Base-by-base conservation (phyloP, 2,329 filamentous ascomycete species). In the Penicillium sp. region DNA sequence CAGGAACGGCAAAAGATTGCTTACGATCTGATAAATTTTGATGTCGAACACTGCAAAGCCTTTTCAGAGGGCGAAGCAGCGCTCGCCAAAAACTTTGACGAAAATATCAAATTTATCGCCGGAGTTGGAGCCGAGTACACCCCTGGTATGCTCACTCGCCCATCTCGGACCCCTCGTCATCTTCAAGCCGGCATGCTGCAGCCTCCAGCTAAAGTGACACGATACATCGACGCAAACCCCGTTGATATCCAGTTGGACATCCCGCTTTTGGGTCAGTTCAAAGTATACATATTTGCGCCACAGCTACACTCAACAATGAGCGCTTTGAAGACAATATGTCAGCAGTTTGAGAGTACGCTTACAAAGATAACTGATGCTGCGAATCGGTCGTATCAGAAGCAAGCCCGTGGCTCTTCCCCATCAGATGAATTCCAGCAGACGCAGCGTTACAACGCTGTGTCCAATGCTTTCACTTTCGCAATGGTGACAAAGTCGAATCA, bases 161-260 rank as follows among this genome's bases (percentile, higher is more conserved):
- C 14, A 61, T 44, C 45, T 32, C 24, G 21, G 10, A 34, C 22
- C 42, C 13, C 9, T 10, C 43, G 83, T 4, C 59, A 71, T 69
- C 65, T 82, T 0, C 71, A 65, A 24, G 71, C 76, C 0, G 77
- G 77, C 0, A 63, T 68, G 5, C 66, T 84, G 21, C 77, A 89
- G 24, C 82, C 86, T 3, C 89, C 89, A 2, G 86, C 86, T 39
- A 88, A 85, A 71, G 88, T 87, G 16, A 89, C 87, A 0, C 82
- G 89, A 27, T 91, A 88, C 67, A 83, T 91, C 48, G 89, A 92
- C 71, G 86, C 88, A 3, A 92, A 92, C 64, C 89, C 89, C 0
- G 84, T 92, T 40, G 86, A 92, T 62, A 77, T 92, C 27, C 88
- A 92, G 68, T 83, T 91, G 5, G 89, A 92, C 65, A 89, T 92